Evolutionary conservation across 2,329 filamentous ascomycete species (phyloP).

Genomic region (Apiospora koreana): DNA sequence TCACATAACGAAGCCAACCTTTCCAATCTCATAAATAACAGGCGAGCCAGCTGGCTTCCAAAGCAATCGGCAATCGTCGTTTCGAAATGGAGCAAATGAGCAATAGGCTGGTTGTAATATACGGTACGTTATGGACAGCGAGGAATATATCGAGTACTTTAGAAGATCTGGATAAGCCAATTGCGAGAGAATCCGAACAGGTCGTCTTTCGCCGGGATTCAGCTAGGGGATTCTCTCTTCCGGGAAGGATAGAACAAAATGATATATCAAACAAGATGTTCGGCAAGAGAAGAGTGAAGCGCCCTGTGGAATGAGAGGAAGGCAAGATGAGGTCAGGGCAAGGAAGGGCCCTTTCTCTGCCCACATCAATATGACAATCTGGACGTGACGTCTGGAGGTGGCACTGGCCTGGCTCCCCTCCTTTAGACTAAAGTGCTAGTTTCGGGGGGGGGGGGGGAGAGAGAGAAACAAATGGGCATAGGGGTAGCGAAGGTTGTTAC

Average conservation of each 20-base stretch:
- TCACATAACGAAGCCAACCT: conserved; percentile 17
- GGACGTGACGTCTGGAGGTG: conserved; percentile 1
- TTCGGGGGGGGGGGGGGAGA: not conserved
- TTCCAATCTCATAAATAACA: not conserved
- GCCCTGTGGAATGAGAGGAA: conserved; percentile 1
- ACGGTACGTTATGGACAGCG: conserved; percentile 3
- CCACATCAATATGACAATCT: not conserved
- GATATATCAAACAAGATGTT: not conserved
- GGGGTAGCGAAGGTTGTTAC: conserved; percentile 1
- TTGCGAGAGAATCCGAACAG: not conserved
- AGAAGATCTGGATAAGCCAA: conserved; percentile 5
- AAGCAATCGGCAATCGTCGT: not conserved
- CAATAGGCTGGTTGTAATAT: not conserved
- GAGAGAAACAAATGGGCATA: not conserved
- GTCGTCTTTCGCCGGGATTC: not conserved
- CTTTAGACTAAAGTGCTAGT: conserved; percentile 1
- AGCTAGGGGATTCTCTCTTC: not conserved
- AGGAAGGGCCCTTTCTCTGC: not conserved
- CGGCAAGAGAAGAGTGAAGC: not conserved
- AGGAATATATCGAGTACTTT: conserved; percentile 5
- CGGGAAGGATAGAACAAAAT: not conserved
- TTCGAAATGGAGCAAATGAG: not conserved
- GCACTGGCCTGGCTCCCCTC: conserved; percentile 2
- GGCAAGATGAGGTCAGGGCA: not conserved
- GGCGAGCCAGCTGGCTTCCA: not conserved